These are phyloP conservation scores for Hypoxylon sp. DNA, from an alignment of 2,329 filamentous ascomycete genomes.

Conservation along the genomic window DNA sequence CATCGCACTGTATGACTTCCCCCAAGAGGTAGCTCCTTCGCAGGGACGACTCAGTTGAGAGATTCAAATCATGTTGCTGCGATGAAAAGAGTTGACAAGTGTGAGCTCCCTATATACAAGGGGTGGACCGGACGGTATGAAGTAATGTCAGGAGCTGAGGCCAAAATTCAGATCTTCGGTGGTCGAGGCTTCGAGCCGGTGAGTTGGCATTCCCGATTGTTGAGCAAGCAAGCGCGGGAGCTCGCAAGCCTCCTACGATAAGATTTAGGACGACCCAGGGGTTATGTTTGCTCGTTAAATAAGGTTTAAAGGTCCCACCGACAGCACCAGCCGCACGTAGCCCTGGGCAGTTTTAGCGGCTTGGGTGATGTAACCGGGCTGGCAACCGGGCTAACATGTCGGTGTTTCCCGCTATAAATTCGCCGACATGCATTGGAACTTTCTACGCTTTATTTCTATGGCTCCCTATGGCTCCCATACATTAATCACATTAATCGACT, in stretches of 20 bases:
- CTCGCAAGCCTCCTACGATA: slow-evolving; percentile 39
- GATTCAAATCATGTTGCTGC: slow-evolving; percentile 47
- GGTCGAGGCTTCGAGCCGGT: slow-evolving; percentile 30
- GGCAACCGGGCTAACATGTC: slow-evolving; percentile 9
- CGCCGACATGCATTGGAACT: slow-evolving; percentile 9
- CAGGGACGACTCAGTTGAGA: slow-evolving; percentile 30
- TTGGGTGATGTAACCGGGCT: slow-evolving; percentile 35
- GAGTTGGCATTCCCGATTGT: slow-evolving; percentile 19
- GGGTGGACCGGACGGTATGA: background rate
- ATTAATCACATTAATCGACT: background rate
- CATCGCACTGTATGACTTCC: slow-evolving; percentile 56
- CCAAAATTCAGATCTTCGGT: slow-evolving; percentile 23
- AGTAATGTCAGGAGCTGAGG: slow-evolving; percentile 11
- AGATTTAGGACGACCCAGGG: slow-evolving; percentile 21
- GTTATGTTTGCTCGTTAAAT: slow-evolving; percentile 29
- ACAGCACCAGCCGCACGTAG: slow-evolving; percentile 1
- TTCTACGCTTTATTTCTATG: background rate
- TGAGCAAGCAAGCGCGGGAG: slow-evolving; percentile 35
- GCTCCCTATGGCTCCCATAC: background rate
- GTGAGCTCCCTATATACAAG: slow-evolving; percentile 8
- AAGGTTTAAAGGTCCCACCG: slow-evolving; percentile 30
- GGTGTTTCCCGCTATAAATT: slow-evolving; percentile 19
- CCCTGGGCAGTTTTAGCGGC: slow-evolving; percentile 25
- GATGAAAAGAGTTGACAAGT: slow-evolving; percentile 10
- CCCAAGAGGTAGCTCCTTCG: slow-evolving; percentile 53